phyloP scores from a whole-genome alignment of 129 eudicot species.

The Flaveria linearis region DNA sequence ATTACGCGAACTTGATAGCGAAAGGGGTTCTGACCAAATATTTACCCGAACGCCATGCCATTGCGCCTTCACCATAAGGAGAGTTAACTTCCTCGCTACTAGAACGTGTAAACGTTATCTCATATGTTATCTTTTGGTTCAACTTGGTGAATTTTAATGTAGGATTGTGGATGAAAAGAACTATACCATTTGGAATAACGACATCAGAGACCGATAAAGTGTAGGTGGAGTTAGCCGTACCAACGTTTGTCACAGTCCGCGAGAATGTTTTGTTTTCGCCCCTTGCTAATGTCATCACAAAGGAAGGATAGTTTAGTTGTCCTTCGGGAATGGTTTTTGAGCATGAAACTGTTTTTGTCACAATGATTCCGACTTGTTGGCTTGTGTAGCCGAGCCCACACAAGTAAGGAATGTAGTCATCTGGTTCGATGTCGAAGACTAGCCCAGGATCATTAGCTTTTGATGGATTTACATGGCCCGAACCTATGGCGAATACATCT shows the following conservation, averaged over 20 bases:
- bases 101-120: slow-evolving; percentile 30
- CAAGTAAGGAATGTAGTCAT: slow-evolving; percentile 44
- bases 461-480: slow-evolving; percentile 56
- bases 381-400: slow-evolving; percentile 52
- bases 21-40: slow-evolving; percentile 46
- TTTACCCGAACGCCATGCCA: slow-evolving; percentile 40
- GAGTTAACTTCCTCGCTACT: background rate
- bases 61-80: slow-evolving; percentile 33
- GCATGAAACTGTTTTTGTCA: slow-evolving; percentile 28
- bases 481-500: slow-evolving; percentile 44
- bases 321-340: slow-evolving; percentile 38
- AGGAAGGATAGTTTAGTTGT: slow-evolving; percentile 57
- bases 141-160: slow-evolving; percentile 23
- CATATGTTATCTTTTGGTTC: slow-evolving; percentile 42
- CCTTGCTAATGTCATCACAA: slow-evolving; percentile 21
- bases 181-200: slow-evolving; percentile 31
- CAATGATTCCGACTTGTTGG: slow-evolving; percentile 35
- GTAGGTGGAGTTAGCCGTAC: slow-evolving; percentile 44
- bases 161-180: slow-evolving; percentile 1
- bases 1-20: slow-evolving; percentile 28
- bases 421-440: slow-evolving; percentile 40
- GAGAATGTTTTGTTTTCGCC: slow-evolving; percentile 32
- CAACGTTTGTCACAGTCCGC: slow-evolving; percentile 60
- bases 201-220: background rate
- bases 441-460: slow-evolving; percentile 55